Base-by-base conservation (phyloP, 768 basidiomycete genomes). In the Hirschioporus abietinus region DNA sequence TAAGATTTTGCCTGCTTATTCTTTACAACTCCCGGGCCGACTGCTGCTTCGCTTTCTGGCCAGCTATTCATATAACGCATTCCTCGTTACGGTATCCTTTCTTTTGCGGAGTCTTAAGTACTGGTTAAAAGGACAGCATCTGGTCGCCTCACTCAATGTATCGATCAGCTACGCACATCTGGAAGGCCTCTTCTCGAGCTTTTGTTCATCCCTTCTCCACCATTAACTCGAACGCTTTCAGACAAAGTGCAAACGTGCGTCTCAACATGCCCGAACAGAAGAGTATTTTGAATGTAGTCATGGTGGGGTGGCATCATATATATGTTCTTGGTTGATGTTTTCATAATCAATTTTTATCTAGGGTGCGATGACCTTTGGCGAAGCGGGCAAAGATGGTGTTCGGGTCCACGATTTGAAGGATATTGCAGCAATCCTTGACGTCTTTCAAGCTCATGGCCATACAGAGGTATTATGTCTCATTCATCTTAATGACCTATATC, bases 281-380 rank as follows among this genome's bases (percentile, higher is more conserved):
- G 67, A 82, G 78, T 67, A 74, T 76, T 3, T 72, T 84, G 65
- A 84, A 84, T 68, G 74, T 85, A 61, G 83, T 86, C 65, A 84
- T 86, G 84, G 84, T 81, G 69, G 69, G 23, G 71, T 20, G 23
- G 15, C 0, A 58, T 0, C 7, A 57, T 5, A 66, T 1, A 35
- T n/a, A n/a, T n/a, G n/a, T 35, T 34, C 4, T 27, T 30, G 15
- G 60, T 2, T 30, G 30, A 30, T 30, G 30, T 30, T 8, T 30
- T 8, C 30, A 8, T 30, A 3, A 30, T 30, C 4, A 2, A 2
- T 30, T 3, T 3, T 30, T 30, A 30, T 30, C 4, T 23, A 70
- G 69, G 69, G 68, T 18, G 61, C 69, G 7, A 66, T 65, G 69
- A 70, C 69, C 24, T 70, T 70, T 30, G 69, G 72, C 27, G 23